Evolutionary conservation across 2,329 filamentous ascomycete genomes (phyloP).

Genomic region (Claviceps pusilla): DNA sequence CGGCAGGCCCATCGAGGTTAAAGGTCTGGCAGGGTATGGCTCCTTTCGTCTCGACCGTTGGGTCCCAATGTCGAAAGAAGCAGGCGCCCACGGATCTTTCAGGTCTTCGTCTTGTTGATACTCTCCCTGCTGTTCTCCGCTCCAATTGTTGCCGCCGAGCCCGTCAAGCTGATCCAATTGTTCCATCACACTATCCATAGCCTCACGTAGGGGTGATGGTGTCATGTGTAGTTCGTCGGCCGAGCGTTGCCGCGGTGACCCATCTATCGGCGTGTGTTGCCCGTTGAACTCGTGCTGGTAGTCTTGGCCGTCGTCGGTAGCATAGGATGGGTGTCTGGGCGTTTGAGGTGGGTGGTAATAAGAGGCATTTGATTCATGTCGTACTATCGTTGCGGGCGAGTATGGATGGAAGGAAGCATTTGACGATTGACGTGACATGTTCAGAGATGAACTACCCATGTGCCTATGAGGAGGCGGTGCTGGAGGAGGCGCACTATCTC

Average conservation of each 20-base stretch:
- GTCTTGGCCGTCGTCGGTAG: constrained; percentile 25
- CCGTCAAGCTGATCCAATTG: constrained; percentile 66
- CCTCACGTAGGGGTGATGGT: constrained; percentile 79
- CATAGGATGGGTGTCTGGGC: constrained; percentile 25
- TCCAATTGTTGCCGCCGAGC: constrained; percentile 37
- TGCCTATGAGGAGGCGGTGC: constrained; percentile 75
- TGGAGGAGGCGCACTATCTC: constrained; percentile 58
- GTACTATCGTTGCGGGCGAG: constrained; percentile 15
- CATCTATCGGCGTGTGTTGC: constrained; percentile 39
- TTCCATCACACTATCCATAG: constrained; percentile 97
- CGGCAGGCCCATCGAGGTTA: constrained; percentile 60
- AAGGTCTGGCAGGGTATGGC: constrained; percentile 29
- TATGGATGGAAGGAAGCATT: constrained; percentile 20
- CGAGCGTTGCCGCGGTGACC: constrained; percentile 54
- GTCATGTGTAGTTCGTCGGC: constrained; percentile 55
- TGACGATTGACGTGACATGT: constrained; percentile 20
- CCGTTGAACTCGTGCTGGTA: constrained; percentile 6
- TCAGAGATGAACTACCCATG: constrained; percentile 19
- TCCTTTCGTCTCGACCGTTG: constrained; percentile 13
- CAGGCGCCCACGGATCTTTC: constrained; percentile 75
- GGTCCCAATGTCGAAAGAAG: constrained; percentile 54
- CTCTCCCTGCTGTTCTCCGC: constrained; percentile 21
- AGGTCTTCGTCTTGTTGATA: constrained; percentile 36
- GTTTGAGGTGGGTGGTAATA: constrained; percentile 15
- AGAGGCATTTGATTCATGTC: constrained; percentile 22